phyloP scores from a whole-genome alignment of 495 filamentous ascomycete species.

The Penicillium herquei region DNA sequence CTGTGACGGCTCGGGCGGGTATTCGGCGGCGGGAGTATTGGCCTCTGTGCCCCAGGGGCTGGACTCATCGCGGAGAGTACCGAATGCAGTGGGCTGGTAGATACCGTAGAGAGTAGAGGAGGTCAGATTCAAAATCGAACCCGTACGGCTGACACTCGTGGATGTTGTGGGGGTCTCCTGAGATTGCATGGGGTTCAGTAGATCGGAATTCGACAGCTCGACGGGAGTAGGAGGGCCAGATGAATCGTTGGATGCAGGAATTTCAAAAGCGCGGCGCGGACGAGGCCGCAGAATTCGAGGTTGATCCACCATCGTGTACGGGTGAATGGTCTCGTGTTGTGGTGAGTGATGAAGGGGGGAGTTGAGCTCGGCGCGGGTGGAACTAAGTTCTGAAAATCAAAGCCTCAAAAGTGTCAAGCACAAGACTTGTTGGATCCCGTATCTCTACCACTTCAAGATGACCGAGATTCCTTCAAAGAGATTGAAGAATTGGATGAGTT shows the following conservation, averaged over 20 bases:
- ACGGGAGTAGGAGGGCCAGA: constrained; percentile 49
- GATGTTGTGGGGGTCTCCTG: constrained; percentile 22
- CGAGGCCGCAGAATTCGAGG: constrained; percentile 66
- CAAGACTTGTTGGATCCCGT: background rate
- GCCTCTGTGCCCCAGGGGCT: constrained; percentile 72
- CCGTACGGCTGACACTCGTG: constrained; percentile 55
- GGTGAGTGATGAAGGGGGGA: background rate
- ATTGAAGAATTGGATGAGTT: background rate
- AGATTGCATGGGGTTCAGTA: constrained; percentile 28
- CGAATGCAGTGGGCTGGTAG: constrained; percentile 67
- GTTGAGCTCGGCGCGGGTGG: background rate
- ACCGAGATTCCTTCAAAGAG: background rate
- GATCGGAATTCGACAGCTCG: constrained; percentile 33
- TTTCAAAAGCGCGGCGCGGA: constrained; percentile 72
- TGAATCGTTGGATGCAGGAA: constrained; percentile 55
- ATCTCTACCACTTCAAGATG: background rate
- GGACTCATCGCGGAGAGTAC: constrained; percentile 49
- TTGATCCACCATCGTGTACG: constrained; percentile 41
- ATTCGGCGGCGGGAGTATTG: constrained; percentile 51
- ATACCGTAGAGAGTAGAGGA: constrained; percentile 88
- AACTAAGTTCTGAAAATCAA: constrained; percentile 2
- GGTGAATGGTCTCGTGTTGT: constrained; percentile 1
- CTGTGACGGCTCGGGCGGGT: constrained; percentile 27
- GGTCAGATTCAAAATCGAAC: constrained; percentile 83
- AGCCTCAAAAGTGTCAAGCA: constrained; percentile 8